Evolutionary conservation across 2,329 filamentous ascomycete genomes (phyloP).

Genomic region (Epichloe scottii): DNA sequence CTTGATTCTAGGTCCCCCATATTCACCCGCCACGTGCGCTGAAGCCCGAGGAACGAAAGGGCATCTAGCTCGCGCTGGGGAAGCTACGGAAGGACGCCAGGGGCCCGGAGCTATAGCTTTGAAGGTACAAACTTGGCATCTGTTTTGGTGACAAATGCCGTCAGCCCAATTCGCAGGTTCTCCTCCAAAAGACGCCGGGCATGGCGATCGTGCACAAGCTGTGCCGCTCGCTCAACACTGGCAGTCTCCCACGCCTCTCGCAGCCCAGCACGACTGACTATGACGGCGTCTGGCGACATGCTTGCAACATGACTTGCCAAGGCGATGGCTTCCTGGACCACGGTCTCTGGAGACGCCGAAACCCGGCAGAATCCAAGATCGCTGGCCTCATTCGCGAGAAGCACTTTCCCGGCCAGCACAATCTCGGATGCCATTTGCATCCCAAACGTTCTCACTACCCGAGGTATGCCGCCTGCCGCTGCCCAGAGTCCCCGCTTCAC

Average conservation of each 20-base stretch:
- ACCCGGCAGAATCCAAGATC: conserved; percentile 15
- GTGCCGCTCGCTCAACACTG: conserved; percentile 26
- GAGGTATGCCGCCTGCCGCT: conserved; percentile 37
- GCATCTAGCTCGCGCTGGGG: too few species aligned
- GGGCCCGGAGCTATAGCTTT: conserved; percentile 24
- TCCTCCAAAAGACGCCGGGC: conserved; percentile 26
- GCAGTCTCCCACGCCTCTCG: conserved; percentile 26
- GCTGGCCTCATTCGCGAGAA: conserved; percentile 27
- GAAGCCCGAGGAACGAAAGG: too few species aligned
- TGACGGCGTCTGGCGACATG: conserved; percentile 24
- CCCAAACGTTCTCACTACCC: conserved; percentile 32
- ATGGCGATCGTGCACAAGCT: conserved; percentile 29
- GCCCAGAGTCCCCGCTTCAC: conserved; percentile 41
- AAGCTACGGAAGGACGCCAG: too few species aligned
- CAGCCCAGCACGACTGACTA: conserved; percentile 27
- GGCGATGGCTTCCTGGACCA: conserved; percentile 23
- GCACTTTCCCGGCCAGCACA: conserved; percentile 32
- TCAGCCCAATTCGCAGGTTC: conserved; percentile 36
- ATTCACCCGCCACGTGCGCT: too few species aligned
- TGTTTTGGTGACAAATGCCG: conserved; percentile 38
- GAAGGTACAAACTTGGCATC: conserved; percentile 35
- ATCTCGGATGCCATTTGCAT: conserved; percentile 37
- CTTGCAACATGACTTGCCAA: conserved; percentile 22
- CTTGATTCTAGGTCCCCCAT: too few species aligned
- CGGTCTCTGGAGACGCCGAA: conserved; percentile 25